Conservation (phyloP, 306 rosid genomes). For the Prunus dulcis region DNA sequence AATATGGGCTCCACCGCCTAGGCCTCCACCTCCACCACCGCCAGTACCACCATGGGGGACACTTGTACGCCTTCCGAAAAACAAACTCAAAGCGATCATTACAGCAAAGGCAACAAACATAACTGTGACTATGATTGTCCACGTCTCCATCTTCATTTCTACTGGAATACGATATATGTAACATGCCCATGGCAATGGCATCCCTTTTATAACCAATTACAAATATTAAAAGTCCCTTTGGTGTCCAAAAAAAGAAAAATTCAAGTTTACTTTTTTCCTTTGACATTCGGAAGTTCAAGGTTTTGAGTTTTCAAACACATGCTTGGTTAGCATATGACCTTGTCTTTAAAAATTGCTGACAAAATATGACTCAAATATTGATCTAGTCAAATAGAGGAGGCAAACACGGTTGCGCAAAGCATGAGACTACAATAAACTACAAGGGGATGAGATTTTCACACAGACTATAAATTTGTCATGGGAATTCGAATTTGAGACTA, state of each 20-base stretch:
- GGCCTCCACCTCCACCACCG: not conserved
- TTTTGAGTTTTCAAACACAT: too few relatives aligned
- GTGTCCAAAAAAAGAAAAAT: too few relatives aligned
- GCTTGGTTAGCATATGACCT: too few relatives aligned
- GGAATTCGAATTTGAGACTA: rapidly evolving
- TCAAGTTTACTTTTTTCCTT: too few relatives aligned
- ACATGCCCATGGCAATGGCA: not conserved
- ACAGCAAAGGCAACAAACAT: not conserved
- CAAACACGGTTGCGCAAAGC: not conserved
- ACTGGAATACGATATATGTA: too few relatives aligned
- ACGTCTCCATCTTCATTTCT: not conserved
- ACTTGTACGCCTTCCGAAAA: not conserved
- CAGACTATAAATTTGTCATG: too few relatives aligned
- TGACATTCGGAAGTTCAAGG: too few relatives aligned
- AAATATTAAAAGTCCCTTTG: too few relatives aligned
- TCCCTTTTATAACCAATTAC: not conserved
- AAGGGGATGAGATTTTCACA: too few relatives aligned
- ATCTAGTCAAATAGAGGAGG: not conserved
- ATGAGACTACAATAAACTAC: not conserved
- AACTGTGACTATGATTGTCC: not conserved
- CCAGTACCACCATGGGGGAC: too few relatives aligned
- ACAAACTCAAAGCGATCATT: not conserved
- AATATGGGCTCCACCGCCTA: not conserved
- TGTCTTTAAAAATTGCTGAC: too few relatives aligned
- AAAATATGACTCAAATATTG: not conserved